Conservation (phyloP, 1,284 basidiomycete genomes). For the Neolentinus lepideus region DNA sequence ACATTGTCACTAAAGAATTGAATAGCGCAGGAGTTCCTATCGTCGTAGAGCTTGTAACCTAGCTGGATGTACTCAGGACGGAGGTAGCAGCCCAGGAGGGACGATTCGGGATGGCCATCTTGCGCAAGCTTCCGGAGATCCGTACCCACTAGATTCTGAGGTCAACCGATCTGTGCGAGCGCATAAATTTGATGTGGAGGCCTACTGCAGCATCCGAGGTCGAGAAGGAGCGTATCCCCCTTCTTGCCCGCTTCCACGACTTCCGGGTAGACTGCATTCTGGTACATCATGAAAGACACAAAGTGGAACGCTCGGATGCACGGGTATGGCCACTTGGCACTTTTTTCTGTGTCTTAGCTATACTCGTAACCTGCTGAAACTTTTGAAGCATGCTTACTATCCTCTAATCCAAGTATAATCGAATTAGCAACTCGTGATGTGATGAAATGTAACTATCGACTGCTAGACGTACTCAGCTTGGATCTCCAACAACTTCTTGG, state of each 20-base stretch:
- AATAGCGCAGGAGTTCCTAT: conserved; percentile 12
- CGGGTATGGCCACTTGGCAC: conserved; percentile 26
- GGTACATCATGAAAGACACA: conserved; percentile 21
- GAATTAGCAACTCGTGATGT: neutral
- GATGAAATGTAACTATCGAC: neutral
- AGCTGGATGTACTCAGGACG: conserved; percentile 15
- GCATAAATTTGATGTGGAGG: too few species aligned
- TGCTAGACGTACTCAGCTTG: conserved; percentile 18
- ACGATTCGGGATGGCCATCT: conserved; percentile 15
- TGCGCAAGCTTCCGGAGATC: conserved; percentile 16
- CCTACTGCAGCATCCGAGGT: conserved; percentile 30
- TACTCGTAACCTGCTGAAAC: neutral
- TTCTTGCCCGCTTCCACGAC: conserved; percentile 19
- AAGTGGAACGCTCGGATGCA: conserved; percentile 27
- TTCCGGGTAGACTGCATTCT: conserved; percentile 18
- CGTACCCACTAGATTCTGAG: conserved; percentile 15
- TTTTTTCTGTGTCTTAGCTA: conserved; percentile 6
- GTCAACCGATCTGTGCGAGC: neutral
- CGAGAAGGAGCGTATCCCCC: conserved; percentile 20
- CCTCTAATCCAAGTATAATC: conserved; percentile 9
- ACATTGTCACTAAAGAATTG: conserved; percentile 18
- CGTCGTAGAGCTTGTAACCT: conserved; percentile 16
- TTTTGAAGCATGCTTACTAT: conserved; percentile 12
- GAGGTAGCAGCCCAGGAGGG: conserved; percentile 17
- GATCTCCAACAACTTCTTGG: conserved; percentile 16